Evolutionary conservation across 805 yeast species (phyloP), one percentile per base, ranked within the genome.

Genomic region (Cyberlindnera maritima): DNA sequence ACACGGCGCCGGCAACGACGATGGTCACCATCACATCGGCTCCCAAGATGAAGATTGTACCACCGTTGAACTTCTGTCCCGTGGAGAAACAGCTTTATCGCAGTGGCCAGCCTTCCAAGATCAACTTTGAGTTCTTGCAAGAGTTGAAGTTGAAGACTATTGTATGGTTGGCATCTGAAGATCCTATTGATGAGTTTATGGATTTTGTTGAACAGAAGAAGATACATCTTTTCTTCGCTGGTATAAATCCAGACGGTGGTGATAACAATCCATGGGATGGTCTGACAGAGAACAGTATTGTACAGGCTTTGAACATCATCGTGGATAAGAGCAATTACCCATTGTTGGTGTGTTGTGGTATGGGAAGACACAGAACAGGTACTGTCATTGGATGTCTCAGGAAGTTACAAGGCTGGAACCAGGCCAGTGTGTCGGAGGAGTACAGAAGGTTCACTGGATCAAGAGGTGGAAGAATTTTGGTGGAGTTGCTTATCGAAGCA

Each of bases 281-380:
- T 11, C 72, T 92, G 31, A 87, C 90, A 17, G 96, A 90, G 60
- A 75, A 79, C 36, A 80, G 95, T 19, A 89, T 92, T 44, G 78
- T 80, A 23, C 82, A 81, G 50, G 96, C 97, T 1, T 68, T 92
- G 51, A 85, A 83, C 51, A 74, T 89, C 29, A 85, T 92, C 17
- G 79, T 83, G 37, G 78, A 88, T 57, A 76, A 76, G 52, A 75
- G 79, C n/a, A 80, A 82, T 62, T 88, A 88, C 59, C 98, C 99
- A 0, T 59, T 94, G 51, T 69, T 94, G 42, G 91, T 91, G 4
- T 94, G 98, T 65, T 94, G 98, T 59, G 97, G 97, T 13, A 94
- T 94, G 99, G 99, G 99, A 0, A 74, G 99, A 56, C 99, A 92
- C 65, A 75, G 99, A 54, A 91, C 98, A 0, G 99, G 99, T 1